Percentiles rank a stretch among this genome's conserved stretches.
Conservation (phyloP, 495 filamentous ascomycete genomes). For the Aspergillus leporis region DNA sequence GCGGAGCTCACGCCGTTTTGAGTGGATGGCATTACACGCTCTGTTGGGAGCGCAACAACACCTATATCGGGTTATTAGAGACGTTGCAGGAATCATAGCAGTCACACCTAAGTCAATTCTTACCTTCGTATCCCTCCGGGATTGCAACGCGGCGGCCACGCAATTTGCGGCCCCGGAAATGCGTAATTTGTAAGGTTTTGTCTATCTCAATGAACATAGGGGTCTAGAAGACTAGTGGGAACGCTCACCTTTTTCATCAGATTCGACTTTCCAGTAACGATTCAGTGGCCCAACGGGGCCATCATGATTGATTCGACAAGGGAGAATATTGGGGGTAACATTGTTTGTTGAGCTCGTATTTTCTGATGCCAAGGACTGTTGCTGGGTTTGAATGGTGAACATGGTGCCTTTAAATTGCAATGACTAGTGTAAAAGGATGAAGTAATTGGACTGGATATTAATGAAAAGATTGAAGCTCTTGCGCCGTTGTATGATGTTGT, state of each 20-base stretch:
- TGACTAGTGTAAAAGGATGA: neutral
- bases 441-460: neutral
- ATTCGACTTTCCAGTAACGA: slow-evolving; percentile 69
- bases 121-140: slow-evolving; percentile 75
- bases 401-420: slow-evolving; percentile 21
- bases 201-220: slow-evolving; percentile 13
- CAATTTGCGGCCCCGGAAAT: slow-evolving; percentile 84
- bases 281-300: slow-evolving; percentile 65
- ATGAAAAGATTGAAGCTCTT: neutral
- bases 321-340: slow-evolving; percentile 75
- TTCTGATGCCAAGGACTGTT: slow-evolving; percentile 22
- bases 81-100: neutral
- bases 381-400: slow-evolving; percentile 40
- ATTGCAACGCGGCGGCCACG: slow-evolving; percentile 65
- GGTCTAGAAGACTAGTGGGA: neutral
- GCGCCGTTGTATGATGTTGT: neutral
- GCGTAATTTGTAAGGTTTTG: slow-evolving; percentile 49
- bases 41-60: slow-evolving; percentile 41
- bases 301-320: slow-evolving; percentile 79
- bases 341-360: slow-evolving; percentile 14
- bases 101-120: slow-evolving; percentile 7
- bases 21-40: slow-evolving; percentile 26
- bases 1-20: slow-evolving; percentile 38
- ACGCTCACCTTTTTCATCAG: slow-evolving; percentile 43
- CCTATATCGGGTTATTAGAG: slow-evolving; percentile 26